Base-by-base conservation (phyloP, 139 green algal genomes). In the Axilococcus clingmanii region DNA sequence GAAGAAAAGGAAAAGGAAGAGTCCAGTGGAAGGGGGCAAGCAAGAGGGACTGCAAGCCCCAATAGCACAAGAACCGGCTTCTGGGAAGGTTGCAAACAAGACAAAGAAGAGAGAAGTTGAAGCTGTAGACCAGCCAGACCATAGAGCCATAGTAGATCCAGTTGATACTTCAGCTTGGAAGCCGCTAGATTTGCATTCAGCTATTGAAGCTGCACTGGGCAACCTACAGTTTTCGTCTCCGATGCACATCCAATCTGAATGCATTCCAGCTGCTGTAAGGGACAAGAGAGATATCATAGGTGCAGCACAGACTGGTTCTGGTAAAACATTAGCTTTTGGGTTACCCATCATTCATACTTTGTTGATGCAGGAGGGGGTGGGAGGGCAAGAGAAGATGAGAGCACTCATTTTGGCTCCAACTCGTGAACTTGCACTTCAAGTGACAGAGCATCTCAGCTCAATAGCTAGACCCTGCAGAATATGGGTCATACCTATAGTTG, bases 321-420 rank as follows among this genome's bases (percentile, higher is more conserved):
- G 92, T n/a, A 99, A 97, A 69, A 99, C 91, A 4, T 78, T 99
- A 33, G 92, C 92, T 0, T 99, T 97, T 60, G 91, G 79, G 1
- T 68, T 98, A 42, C 91, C 92, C 33, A 96, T 97, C 32, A 35
- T 97, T 45, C 78, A 97, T 44, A 36, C 80, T 34, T 69, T 95
- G 55, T 28, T 69, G 22, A 36, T 61, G 20, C 59, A 75, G 47
- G 22, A 35, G 48, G 33, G 11, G 25, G n/a, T n/a, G 20, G 20
- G 20, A 38, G 16, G 24, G 25, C 19, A 7, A 47, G 4, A 17
- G 43, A 36, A 35, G 34, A 5, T 15, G 16, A 19, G 33, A 38
- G 9, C 11, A 9, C 12, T 48, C n/a, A 48, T 48, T n/a, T 31
- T 94, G 23, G 73, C 84, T 0, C 85, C 84, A 2, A 94, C 84